These are phyloP conservation scores for Diaporthe aspalathi DNA, from an alignment of 2,329 filamentous ascomycete genomes.

Conservation along the genomic window DNA sequence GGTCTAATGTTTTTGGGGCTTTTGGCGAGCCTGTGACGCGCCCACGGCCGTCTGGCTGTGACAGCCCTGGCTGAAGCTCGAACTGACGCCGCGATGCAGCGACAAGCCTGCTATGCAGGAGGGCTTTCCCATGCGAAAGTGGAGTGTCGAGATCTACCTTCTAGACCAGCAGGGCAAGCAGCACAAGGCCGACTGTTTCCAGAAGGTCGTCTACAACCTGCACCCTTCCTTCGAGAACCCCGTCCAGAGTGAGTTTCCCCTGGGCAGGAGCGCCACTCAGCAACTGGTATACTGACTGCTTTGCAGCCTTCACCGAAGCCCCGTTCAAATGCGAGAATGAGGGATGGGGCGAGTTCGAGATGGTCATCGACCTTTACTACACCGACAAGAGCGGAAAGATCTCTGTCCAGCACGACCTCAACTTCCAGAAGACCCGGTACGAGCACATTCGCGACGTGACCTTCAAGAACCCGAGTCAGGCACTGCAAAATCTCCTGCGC, in stretches of 20 bases:
- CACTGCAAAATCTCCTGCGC: conserved; percentile 81
- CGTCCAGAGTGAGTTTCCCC: conserved; percentile 76
- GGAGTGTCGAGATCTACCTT: conserved; percentile 88
- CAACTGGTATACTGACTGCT: conserved; percentile 37
- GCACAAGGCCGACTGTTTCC: conserved; percentile 84
- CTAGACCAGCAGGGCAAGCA: conserved; percentile 89
- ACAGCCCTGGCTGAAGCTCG: background rate
- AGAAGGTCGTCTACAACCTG: conserved; percentile 91
- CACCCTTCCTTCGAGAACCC: conserved; percentile 94
- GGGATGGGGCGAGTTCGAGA: conserved; percentile 99
- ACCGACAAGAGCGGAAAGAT: conserved; percentile 88
- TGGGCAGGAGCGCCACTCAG: background rate
- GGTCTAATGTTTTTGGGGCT: background rate
- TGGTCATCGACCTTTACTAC: conserved; percentile 84
- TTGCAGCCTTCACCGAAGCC: conserved; percentile 79
- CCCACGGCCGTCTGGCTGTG: background rate
- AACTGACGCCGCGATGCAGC: conserved; percentile 57
- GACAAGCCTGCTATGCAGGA: conserved; percentile 84
- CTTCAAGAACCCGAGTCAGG: conserved; percentile 93
- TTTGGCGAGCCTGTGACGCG: background rate
- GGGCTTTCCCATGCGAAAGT: conserved; percentile 91
- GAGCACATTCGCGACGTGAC: conserved; percentile 83
- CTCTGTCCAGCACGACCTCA: conserved; percentile 86
- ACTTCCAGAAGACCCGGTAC: conserved; percentile 86
- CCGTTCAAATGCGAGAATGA: conserved; percentile 93